Evolutionary conservation across 106 monocot genomes (phyloP).

Genomic region (Acanthochlamys bracteata): DNA sequence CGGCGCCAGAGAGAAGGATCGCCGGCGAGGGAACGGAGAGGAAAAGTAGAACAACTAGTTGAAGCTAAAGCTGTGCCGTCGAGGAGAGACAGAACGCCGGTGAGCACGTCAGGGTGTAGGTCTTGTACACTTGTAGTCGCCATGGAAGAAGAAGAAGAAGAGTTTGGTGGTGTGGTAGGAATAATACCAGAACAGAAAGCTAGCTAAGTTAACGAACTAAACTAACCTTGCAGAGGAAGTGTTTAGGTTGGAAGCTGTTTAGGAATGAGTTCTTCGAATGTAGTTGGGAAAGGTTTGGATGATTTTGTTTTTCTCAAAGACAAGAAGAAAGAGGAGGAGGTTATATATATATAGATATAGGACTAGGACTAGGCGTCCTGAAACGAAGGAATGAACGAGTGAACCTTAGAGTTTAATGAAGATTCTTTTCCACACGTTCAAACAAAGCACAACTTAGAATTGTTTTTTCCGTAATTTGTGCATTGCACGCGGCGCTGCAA

Average conservation of each 20-base stretch:
- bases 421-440: too few species aligned
- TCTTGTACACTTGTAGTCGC: slow-evolving; percentile 34
- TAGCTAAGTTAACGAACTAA: background rate
- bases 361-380: too few species aligned
- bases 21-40: slow-evolving; percentile 36
- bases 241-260: too few species aligned
- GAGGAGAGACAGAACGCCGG: slow-evolving; percentile 31
- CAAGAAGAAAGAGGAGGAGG: background rate
- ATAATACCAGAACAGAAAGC: background rate
- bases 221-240: background rate
- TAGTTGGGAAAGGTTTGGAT: background rate
- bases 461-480: too few species aligned
- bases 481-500: too few species aligned
- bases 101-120: slow-evolving; percentile 61
- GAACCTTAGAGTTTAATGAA: too few species aligned
- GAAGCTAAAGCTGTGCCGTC: slow-evolving; percentile 64
- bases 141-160: background rate
- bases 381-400: too few species aligned
- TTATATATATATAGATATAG: background rate
- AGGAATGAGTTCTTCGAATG: background rate
- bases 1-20: slow-evolving; percentile 37
- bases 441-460: too few species aligned
- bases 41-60: slow-evolving; percentile 33
- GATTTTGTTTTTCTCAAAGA: background rate
- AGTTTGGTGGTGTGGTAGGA: too few species aligned